These are phyloP conservation scores for Fraxinus ornus DNA, from an alignment of 305 asterid genomes.

Conservation along the genomic window DNA sequence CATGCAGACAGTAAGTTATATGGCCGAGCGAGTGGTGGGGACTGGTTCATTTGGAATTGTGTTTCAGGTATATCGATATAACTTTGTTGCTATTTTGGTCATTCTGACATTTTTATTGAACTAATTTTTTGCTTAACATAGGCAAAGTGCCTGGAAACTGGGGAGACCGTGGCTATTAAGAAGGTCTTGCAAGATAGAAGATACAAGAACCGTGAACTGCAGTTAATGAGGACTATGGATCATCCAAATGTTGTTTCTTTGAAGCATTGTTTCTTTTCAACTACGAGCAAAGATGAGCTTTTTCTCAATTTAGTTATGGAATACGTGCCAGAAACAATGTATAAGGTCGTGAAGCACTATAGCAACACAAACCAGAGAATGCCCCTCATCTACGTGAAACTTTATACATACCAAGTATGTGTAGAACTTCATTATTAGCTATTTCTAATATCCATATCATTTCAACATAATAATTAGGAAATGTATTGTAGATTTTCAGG, in stretches of 20 bases:
- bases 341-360: conserved; percentile 68
- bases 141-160: conserved; percentile 95
- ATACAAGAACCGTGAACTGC: conserved; percentile 90
- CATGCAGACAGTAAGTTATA: conserved; percentile 87
- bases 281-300: conserved; percentile 78
- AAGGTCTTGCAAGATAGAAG: conserved; percentile 93
- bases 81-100: neutral
- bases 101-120: neutral
- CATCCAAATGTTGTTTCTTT: conserved; percentile 90
- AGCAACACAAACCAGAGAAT: conserved; percentile 74
- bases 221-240: conserved; percentile 87
- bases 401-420: conserved; percentile 85
- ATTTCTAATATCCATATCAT: conserved; percentile 10
- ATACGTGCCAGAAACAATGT: conserved; percentile 84
- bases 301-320: conserved; percentile 94
- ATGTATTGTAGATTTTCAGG: conserved; percentile 64
- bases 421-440: conserved; percentile 7
- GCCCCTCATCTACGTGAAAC: conserved; percentile 93
- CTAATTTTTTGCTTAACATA: conserved; percentile 21
- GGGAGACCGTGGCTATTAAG: conserved; percentile 93
- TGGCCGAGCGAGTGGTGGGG: conserved; percentile 97
- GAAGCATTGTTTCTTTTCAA: conserved; percentile 88
- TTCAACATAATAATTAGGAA: conserved; percentile 15
- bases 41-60: conserved; percentile 92
- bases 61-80: conserved; percentile 55